Evolutionary conservation across 208 protist genomes (phyloP).

Genomic region (Trypanosoma avium): DNA sequence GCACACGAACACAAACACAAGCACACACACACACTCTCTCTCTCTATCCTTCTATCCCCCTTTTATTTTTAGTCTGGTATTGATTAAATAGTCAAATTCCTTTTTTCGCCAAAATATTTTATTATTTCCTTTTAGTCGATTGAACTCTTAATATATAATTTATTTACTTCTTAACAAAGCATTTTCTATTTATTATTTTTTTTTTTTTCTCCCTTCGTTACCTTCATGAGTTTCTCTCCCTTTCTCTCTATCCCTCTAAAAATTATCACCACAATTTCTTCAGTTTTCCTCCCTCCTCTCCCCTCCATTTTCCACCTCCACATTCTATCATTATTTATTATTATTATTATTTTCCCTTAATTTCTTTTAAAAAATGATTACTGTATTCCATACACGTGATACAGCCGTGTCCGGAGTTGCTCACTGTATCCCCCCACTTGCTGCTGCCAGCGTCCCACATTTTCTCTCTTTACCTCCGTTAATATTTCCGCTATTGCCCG

Average conservation of each 20-base stretch:
- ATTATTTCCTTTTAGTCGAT: constrained; percentile 3
- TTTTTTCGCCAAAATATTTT: not conserved
- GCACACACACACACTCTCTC: not conserved
- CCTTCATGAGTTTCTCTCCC: not conserved
- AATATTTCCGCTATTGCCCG: constrained; percentile 55
- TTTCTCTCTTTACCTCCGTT: constrained; percentile 27
- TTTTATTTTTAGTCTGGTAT: not conserved
- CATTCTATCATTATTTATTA: not conserved
- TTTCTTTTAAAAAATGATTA: too few relatives aligned
- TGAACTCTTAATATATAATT: constrained; percentile 19
- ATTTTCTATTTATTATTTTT: constrained; percentile 1
- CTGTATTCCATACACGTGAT: constrained; percentile 67
- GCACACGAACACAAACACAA: not conserved
- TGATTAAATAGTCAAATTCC: not conserved
- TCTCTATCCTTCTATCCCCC: not conserved
- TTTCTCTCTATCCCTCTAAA: too few relatives aligned
- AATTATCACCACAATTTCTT: too few relatives aligned
- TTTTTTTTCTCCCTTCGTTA: constrained; percentile 4
- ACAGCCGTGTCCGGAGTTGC: constrained; percentile 53
- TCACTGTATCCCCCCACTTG: constrained; percentile 39
- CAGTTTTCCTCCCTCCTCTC: not conserved
- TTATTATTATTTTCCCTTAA: not conserved
- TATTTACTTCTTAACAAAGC: constrained; percentile 3
- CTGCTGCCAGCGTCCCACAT: constrained; percentile 47
- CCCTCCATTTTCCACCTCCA: not conserved